These are phyloP conservation scores for Chondrostereum purpureum DNA, from an alignment of 1,284 basidiomycete species.

Conservation along the genomic window DNA sequence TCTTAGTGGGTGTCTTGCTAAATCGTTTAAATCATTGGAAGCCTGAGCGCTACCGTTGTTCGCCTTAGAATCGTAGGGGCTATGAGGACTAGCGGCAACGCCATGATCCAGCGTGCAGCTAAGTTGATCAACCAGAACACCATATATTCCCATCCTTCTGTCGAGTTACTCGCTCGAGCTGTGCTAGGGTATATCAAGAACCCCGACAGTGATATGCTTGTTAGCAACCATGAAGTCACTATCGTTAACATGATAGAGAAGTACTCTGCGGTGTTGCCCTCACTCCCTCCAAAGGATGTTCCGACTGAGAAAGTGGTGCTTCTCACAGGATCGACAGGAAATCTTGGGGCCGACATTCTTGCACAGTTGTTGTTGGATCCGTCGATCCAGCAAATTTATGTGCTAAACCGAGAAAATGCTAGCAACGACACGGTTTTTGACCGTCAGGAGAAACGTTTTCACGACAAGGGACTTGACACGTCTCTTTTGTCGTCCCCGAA, in stretches of 20 bases:
- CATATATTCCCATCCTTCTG: conserved; percentile 27
- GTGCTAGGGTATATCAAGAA: no score
- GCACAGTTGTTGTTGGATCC: conserved; percentile 14
- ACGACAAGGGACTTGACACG: background rate
- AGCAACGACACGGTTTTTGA: no score
- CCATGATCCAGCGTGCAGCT: conserved; percentile 1
- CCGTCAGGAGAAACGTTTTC: background rate
- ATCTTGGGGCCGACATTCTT: conserved; percentile 21
- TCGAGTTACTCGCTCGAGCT: conserved; percentile 20
- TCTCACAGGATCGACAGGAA: conserved; percentile 27
- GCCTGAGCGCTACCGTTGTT: conserved; percentile 29
- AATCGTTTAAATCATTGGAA: conserved; percentile 13
- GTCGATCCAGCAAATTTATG: conserved; percentile 17
- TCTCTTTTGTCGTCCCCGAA: background rate
- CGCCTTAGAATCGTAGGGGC: conserved; percentile 19
- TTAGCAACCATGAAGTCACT: conserved; percentile 12
- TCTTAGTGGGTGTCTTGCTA: no score
- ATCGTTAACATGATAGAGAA: conserved; percentile 30
- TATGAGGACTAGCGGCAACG: conserved; percentile 16
- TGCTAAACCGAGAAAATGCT: conserved; percentile 22
- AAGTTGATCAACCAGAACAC: conserved; percentile 19
- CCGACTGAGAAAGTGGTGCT: conserved; percentile 16
- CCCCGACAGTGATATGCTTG: conserved; percentile 7
- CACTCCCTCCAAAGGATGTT: background rate
- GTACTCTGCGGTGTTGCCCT: conserved; percentile 19